Evolutionary conservation across 2,329 filamentous ascomycete genomes (phyloP), one percentile per base, ranked within the genome.

Genomic region (Epichloe uncinata): DNA sequence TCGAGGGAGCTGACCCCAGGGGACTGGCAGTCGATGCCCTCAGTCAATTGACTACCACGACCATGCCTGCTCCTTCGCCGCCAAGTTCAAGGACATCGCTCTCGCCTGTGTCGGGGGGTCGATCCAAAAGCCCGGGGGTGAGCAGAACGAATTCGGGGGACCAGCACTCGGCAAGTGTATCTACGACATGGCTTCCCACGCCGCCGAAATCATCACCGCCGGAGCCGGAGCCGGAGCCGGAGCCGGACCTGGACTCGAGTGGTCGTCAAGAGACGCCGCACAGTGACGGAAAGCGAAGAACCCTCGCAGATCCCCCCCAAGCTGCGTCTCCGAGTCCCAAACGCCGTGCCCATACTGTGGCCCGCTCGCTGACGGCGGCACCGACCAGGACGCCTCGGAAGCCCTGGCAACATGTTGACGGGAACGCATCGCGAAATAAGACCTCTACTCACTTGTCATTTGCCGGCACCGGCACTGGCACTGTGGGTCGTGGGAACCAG

Each of bases 1-100:
- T 88, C n/a, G 75, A 83, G 54, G 62, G 66, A 22, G 72, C 75
- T 0, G 75, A 81, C 55, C 71, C 73, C 2, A 61, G 66, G 9
- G 69, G 68, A 6, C 57, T 66, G 5, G 59, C 66, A 0, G 61
- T 71, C 16, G 73, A 77, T 51, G 62, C 66, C 6, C 54, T 58
- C 15, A 78, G 69, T 44, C 74, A 79, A 54, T 62, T 66, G 36
- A 74, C 70, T 1, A 61, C 63, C 40, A 66, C 68, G 1, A 66
- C 66, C 15, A 60, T 62, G 53, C 58, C 60, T 44, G 64, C 66
- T 1, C 62, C 66, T 4, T 68, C 66, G 9, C 65, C 63, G 18
- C 55, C 48, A 37, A 59, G 37, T 9, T 30, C 49, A 41, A 26
- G 16, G 6, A 20, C 51, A 35, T 42, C 51, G 11, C 33, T 33